phyloP scores from a whole-genome alignment of 768 basidiomycete genomes.

The Coprinellus micaceus region DNA sequence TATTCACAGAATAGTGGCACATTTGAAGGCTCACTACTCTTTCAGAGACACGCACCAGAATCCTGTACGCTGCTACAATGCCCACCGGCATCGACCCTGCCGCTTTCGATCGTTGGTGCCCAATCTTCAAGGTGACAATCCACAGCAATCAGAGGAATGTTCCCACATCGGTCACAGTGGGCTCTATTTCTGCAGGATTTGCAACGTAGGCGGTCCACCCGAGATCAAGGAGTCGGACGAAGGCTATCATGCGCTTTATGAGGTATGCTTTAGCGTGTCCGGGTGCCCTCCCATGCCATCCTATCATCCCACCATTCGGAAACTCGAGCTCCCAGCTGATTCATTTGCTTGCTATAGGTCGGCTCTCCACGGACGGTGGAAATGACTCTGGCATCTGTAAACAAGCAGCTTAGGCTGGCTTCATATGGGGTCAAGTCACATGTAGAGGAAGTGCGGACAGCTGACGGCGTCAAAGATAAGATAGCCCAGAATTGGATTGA shows the following conservation, averaged over 20 bases:
- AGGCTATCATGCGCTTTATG: constrained; percentile 34
- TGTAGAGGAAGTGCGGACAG: constrained; percentile 26
- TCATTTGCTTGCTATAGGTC: constrained; percentile 14
- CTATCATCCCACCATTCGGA: not conserved
- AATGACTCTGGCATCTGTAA: constrained; percentile 19
- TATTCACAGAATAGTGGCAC: too few relatives aligned
- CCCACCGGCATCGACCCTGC: not conserved
- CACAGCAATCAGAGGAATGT: not conserved
- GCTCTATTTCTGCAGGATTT: constrained; percentile 18
- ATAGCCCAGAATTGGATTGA: constrained; percentile 38
- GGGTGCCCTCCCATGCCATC: not conserved
- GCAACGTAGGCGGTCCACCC: constrained; percentile 32
- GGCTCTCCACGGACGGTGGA: constrained; percentile 19
- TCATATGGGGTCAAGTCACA: constrained; percentile 27
- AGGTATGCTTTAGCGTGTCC: constrained; percentile 14
- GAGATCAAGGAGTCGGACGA: constrained; percentile 27
- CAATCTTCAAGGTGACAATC: not conserved
- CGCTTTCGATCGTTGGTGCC: not conserved
- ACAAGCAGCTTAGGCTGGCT: constrained; percentile 28
- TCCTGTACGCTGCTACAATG: not conserved
- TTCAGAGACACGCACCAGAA: not conserved
- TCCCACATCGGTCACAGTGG: not conserved
- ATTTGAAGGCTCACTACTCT: too few relatives aligned
- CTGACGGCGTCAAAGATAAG: constrained; percentile 36
- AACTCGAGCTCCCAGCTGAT: constrained; percentile 1